Evolutionary conservation across 768 basidiomycete genomes (phyloP).

Genomic region (Leccinum disarticulatum): DNA sequence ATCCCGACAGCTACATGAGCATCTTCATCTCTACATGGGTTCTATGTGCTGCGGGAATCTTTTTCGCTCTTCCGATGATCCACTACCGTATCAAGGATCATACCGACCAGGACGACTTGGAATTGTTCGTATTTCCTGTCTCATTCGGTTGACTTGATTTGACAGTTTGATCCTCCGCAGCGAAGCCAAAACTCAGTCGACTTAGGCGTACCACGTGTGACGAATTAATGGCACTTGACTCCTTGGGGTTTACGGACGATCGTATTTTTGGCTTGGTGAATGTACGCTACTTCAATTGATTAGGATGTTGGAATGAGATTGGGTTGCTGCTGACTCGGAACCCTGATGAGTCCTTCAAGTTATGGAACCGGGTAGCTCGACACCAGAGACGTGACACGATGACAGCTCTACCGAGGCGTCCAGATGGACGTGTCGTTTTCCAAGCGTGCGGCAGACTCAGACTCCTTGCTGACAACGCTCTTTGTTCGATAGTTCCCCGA

Average conservation of each 20-base stretch:
- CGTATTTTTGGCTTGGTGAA: background rate
- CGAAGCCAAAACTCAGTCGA: constrained; percentile 6
- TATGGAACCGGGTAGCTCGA: background rate
- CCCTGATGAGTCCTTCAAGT: background rate
- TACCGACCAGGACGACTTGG: constrained; percentile 52
- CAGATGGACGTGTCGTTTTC: background rate
- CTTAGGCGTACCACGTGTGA: background rate
- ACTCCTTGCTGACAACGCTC: background rate
- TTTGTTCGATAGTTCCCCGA: too few relatives aligned
- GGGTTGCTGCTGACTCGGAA: background rate
- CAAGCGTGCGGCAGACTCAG: background rate
- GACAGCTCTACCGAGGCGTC: background rate
- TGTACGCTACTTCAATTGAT: background rate
- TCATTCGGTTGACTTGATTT: background rate
- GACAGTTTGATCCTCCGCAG: constrained; percentile 6
- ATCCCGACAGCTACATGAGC: constrained; percentile 52
- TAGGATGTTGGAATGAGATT: background rate
- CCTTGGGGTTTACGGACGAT: background rate
- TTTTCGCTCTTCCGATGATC: constrained; percentile 75
- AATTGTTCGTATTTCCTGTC: constrained; percentile 37
- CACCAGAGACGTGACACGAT: background rate
- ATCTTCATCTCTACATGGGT: constrained; percentile 75
- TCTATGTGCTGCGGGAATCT: constrained; percentile 61
- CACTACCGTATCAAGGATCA: constrained; percentile 65
- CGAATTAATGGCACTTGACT: background rate